Conservation (phyloP, 352 stramenopile species). For the Globisporangium spinosum region DNA sequence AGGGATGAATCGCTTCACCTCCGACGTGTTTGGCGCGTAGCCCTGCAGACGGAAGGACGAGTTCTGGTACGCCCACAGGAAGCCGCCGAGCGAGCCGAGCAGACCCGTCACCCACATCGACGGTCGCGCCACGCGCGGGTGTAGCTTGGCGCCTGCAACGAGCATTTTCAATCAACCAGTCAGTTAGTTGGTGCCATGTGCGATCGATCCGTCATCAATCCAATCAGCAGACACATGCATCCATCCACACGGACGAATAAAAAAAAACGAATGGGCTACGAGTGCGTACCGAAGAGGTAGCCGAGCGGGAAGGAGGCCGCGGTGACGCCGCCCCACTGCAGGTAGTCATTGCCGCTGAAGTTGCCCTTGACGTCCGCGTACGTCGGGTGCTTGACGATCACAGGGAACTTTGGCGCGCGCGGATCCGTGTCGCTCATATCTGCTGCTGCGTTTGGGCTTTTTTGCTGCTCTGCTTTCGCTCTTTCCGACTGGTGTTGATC, state of each 20-base stretch:
- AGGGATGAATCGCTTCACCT: conserved; percentile 64
- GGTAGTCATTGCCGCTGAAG: conserved; percentile 64
- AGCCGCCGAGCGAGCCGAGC: conserved; percentile 69
- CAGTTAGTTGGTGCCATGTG: not conserved
- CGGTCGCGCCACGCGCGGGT: conserved; percentile 55
- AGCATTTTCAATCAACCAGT: not conserved
- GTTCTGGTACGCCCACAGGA: conserved; percentile 81
- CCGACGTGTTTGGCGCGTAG: conserved; percentile 52
- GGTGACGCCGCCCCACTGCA: conserved; percentile 51
- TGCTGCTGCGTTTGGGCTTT: not conserved
- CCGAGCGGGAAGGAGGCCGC: conserved; percentile 67
- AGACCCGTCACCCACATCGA: conserved; percentile 77
- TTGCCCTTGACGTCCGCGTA: conserved; percentile 70
- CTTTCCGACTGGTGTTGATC: conserved; percentile 11
- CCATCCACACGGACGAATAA: not conserved
- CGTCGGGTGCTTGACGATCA: conserved; percentile 78
- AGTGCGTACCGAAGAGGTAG: conserved; percentile 68
- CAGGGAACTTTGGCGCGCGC: conserved; percentile 58
- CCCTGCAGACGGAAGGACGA: conserved; percentile 78
- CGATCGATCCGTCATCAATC: not conserved
- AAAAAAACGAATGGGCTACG: conserved; percentile 13
- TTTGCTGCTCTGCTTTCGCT: conserved; percentile 5
- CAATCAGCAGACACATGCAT: not conserved
- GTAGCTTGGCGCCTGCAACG: conserved; percentile 46
- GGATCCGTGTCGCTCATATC: conserved; percentile 63